These are phyloP conservation scores for Plantago major DNA, from an alignment of 257 asterid species.

Conservation along the genomic window DNA sequence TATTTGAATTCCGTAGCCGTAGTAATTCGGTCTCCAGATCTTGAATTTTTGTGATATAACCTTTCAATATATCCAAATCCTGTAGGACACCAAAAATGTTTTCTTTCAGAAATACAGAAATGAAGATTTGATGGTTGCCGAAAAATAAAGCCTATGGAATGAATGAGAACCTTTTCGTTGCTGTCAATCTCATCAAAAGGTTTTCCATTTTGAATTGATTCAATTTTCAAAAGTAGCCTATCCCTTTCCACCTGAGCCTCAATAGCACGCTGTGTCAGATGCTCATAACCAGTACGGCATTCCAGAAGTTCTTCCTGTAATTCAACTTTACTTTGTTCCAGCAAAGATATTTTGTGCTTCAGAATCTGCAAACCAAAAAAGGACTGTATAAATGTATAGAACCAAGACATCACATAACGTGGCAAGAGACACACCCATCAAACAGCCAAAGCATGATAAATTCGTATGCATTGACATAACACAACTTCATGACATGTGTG, in stretches of 20 bases:
- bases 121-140: constrained; percentile 1
- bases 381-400: constrained; percentile 14
- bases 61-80: constrained; percentile 68
- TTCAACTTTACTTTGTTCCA: constrained; percentile 78
- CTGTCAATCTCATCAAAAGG: constrained; percentile 51
- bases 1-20: constrained; percentile 36
- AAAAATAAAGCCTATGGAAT: constrained; percentile 11
- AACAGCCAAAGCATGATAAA: too few relatives aligned
- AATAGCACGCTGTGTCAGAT: constrained; percentile 59
- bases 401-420: not conserved
- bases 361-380: constrained; percentile 59
- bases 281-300: constrained; percentile 51
- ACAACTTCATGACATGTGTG: not conserved
- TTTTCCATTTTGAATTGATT: constrained; percentile 58
- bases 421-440: not conserved
- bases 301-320: constrained; percentile 67
- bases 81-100: constrained; percentile 24
- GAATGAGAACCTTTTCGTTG: constrained; percentile 50
- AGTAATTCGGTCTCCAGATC: constrained; percentile 71
- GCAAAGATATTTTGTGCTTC: constrained; percentile 81
- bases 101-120: not conserved
- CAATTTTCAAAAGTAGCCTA: constrained; percentile 59
- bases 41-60: constrained; percentile 67
- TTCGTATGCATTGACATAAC: not conserved
- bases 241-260: constrained; percentile 98